Percentiles rank a stretch among this genome's conserved stretches.
These are phyloP conservation scores for Trichocladium antarcticum DNA, from an alignment of 495 filamentous ascomycete genomes.

Conservation along the genomic window DNA sequence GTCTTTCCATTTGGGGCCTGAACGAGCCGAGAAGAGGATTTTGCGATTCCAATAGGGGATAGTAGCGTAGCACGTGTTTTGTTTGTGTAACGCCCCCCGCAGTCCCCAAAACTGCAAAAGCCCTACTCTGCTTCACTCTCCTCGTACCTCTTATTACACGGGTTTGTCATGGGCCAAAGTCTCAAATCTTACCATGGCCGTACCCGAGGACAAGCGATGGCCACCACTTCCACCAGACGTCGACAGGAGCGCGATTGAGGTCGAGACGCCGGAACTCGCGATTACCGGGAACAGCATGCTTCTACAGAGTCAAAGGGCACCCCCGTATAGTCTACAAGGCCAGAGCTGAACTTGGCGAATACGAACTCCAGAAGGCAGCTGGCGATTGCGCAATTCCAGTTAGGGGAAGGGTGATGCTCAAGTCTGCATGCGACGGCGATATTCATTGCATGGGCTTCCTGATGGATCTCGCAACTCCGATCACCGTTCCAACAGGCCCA, in stretches of 20 bases:
- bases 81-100: no score
- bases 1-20: no score
- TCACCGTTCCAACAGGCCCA: not conserved
- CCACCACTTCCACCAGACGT: conserved; percentile 1
- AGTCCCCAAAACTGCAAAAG: no score
- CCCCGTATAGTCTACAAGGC: not conserved
- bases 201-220: conserved; percentile 1
- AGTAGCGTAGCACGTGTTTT: no score
- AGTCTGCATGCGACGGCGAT: not conserved
- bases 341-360: not conserved
- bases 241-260: not conserved
- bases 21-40: no score
- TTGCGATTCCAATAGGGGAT: no score
- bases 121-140: no score
- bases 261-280: not conserved
- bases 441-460: not conserved
- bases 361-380: conserved; percentile 2
- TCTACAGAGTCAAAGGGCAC: not conserved
- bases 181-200: not conserved
- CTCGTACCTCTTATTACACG: no score
- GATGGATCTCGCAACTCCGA: conserved; percentile 1
- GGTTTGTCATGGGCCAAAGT: no score
- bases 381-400: conserved; percentile 7
- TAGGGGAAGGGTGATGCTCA: not conserved
- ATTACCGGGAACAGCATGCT: not conserved